Conservation (phyloP, 2,329 filamentous ascomycete genomes). For the Fusarium brevicatenulatum region DNA sequence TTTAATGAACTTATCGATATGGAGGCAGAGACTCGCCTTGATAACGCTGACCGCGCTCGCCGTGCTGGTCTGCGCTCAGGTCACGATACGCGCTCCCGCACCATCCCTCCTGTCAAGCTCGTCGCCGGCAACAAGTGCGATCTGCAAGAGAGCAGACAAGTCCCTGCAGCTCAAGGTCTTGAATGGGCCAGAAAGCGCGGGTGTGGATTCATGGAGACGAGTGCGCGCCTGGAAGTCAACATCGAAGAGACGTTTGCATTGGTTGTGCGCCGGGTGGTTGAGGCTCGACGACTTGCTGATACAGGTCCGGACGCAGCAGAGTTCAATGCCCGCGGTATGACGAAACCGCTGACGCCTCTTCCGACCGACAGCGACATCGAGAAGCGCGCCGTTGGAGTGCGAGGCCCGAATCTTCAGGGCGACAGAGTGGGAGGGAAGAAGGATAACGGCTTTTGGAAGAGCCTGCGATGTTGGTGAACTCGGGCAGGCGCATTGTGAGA, state of each 20-base stretch:
- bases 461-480: slow-evolving; percentile 65
- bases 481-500: not conserved
- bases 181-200: slow-evolving; percentile 79
- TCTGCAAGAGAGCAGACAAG: slow-evolving; percentile 73
- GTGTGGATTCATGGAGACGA: slow-evolving; percentile 92
- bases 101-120: slow-evolving; percentile 80
- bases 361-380: slow-evolving; percentile 53
- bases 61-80: slow-evolving; percentile 52
- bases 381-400: slow-evolving; percentile 59
- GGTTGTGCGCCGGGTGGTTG: slow-evolving; percentile 70
- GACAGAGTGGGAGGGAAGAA: slow-evolving; percentile 54
- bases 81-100: slow-evolving; percentile 54
- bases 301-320: slow-evolving; percentile 56
- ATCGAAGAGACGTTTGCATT: slow-evolving; percentile 89
- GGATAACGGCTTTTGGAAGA: slow-evolving; percentile 64
- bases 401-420: slow-evolving; percentile 56
- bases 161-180: slow-evolving; percentile 75
- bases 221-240: slow-evolving; percentile 84
- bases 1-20: slow-evolving; percentile 88
- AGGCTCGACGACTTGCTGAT: slow-evolving; percentile 63
- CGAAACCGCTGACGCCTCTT: slow-evolving; percentile 67
- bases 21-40: slow-evolving; percentile 76
- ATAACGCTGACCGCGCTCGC: slow-evolving; percentile 67
- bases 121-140: slow-evolving; percentile 91
- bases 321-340: slow-evolving; percentile 63